phyloP scores from a whole-genome alignment of 148 eudicot species.

The Camellia lanceoleosa region DNA sequence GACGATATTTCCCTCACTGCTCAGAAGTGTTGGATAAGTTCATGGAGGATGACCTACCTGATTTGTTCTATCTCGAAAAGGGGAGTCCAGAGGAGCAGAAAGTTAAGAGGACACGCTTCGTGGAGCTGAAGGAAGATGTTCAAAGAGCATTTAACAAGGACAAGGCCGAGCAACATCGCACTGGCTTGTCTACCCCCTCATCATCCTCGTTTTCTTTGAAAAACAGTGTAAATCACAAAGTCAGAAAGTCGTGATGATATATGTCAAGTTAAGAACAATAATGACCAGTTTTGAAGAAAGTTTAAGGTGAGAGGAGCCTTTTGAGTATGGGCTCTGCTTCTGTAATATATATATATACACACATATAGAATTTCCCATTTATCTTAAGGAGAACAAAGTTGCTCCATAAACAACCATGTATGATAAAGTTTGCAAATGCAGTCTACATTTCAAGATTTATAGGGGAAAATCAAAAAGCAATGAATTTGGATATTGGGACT shows the following conservation, averaged over 20 bases:
- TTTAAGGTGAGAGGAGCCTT: not conserved
- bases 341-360: no score
- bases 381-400: no score
- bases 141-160: conserved; percentile 49
- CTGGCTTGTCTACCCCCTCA: conserved; percentile 30
- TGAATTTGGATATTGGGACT: no score
- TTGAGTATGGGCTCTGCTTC: no score
- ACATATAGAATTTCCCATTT: no score
- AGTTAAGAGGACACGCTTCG: conserved; percentile 32
- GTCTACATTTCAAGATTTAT: no score
- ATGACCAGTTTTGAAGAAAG: conserved; percentile 9
- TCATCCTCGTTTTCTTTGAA: conserved; percentile 23
- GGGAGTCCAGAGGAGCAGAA: conserved; percentile 46
- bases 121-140: conserved; percentile 50
- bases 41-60: conserved; percentile 44
- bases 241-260: conserved; percentile 16
- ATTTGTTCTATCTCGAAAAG: conserved; percentile 33
- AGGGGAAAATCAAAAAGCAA: no score
- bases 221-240: conserved; percentile 15
- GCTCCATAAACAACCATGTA: no score
- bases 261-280: not conserved
- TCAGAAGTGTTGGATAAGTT: conserved; percentile 48
- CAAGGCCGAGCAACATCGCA: conserved; percentile 38
- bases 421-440: no score
- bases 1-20: conserved; percentile 49